A percentile compares a stretch with the other conserved stretches of the same genome.
These are phyloP conservation scores for Citrus unshiu DNA, from an alignment of 345 rosid genomes.

Conservation along the genomic window DNA sequence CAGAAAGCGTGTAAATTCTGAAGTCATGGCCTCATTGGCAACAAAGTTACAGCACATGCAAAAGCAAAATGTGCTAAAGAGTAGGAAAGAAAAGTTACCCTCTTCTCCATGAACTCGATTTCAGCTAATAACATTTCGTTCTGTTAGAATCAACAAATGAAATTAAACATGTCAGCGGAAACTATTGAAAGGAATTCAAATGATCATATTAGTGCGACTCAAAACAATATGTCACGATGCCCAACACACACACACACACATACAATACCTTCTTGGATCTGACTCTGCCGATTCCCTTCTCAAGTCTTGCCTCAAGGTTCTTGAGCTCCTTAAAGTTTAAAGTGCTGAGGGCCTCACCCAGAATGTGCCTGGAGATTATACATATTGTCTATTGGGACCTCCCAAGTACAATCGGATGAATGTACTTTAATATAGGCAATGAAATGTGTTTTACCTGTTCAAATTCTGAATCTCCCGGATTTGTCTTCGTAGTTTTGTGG, in stretches of 20 bases:
- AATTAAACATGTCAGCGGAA: slow-evolving; percentile 11
- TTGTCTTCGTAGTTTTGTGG: slow-evolving; percentile 71
- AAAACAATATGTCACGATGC: neutral
- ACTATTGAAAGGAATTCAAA: neutral
- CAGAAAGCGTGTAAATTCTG: neutral
- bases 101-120: slow-evolving; percentile 91
- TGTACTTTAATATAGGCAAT: too few species aligned
- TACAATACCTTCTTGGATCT: slow-evolving; percentile 75
- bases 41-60: neutral
- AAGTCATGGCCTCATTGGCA: neutral
- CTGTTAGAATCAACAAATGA: slow-evolving; percentile 27
- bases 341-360: slow-evolving; percentile 75
- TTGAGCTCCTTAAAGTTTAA: slow-evolving; percentile 70
- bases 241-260: neutral
- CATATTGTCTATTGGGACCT: neutral
- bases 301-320: slow-evolving; percentile 65
- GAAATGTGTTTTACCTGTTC: slow-evolving; percentile 43
- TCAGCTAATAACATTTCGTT: slow-evolving; percentile 80
- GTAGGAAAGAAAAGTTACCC: slow-evolving; percentile 44
- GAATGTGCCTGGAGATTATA: slow-evolving; percentile 48
- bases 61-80: neutral
- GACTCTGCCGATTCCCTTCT: slow-evolving; percentile 80
- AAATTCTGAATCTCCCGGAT: slow-evolving; percentile 70
- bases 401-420: neutral
- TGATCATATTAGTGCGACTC: neutral